Evolutionary conservation across 1,284 basidiomycete species (phyloP).

Genomic region (Mycosarcoma mackinlayi): DNA sequence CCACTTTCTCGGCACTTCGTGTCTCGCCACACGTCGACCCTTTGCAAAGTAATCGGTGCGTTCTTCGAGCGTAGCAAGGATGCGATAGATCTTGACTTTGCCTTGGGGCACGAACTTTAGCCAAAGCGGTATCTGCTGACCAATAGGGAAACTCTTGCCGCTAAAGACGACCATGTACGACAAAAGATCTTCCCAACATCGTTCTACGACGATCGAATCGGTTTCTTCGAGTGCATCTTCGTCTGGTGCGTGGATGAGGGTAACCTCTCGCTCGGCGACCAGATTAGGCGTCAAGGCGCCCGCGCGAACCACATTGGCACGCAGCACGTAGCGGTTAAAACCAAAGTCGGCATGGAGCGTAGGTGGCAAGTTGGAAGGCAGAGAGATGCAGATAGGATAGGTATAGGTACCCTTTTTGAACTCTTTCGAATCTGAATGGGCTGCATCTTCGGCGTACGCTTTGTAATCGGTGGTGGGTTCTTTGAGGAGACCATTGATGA

Average conservation of each 20-base stretch:
- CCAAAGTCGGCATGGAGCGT: slow-evolving; percentile 83
- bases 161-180: slow-evolving; percentile 82
- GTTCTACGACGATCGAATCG: slow-evolving; percentile 85
- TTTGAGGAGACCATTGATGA: slow-evolving; percentile 49
- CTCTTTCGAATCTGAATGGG: slow-evolving; percentile 79
- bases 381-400: slow-evolving; percentile 89
- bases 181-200: slow-evolving; percentile 91
- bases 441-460: slow-evolving; percentile 9
- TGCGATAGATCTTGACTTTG: slow-evolving; percentile 84
- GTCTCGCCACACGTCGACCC: slow-evolving; percentile 75
- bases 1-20: slow-evolving; percentile 78
- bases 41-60: slow-evolving; percentile 73
- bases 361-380: slow-evolving; percentile 84
- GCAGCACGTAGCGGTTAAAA: slow-evolving; percentile 81
- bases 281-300: slow-evolving; percentile 84
- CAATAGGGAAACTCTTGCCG: slow-evolving; percentile 76
- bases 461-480: slow-evolving; percentile 33
- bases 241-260: slow-evolving; percentile 78
- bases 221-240: slow-evolving; percentile 75
- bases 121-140: slow-evolving; percentile 82
- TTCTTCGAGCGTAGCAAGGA: slow-evolving; percentile 80
- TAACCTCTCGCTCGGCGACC: slow-evolving; percentile 78
- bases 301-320: slow-evolving; percentile 83
- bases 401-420: slow-evolving; percentile 92
- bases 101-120: slow-evolving; percentile 83